These are phyloP conservation scores for Ailanthus altissimus DNA, from an alignment of 345 rosid genomes.

Conservation along the genomic window DNA sequence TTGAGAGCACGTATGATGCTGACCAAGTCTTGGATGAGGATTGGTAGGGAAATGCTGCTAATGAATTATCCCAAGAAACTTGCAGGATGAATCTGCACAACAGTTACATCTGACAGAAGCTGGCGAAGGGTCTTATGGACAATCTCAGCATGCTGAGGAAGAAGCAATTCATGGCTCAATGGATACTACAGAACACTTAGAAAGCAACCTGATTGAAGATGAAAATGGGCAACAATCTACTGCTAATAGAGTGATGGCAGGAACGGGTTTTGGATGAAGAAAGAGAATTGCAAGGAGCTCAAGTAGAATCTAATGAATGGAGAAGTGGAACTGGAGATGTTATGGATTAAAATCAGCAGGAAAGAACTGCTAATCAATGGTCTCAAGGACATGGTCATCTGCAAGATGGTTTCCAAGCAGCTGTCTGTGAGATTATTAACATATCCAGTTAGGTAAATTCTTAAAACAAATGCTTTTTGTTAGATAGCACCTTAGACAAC, in stretches of 20 bases:
- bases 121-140: slow-evolving; percentile 30
- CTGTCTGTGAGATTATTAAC: slow-evolving; percentile 15
- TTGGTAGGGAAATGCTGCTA: slow-evolving; percentile 28
- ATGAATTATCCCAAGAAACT: slow-evolving; percentile 31
- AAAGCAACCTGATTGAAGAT: slow-evolving; percentile 34
- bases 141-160: slow-evolving; percentile 35
- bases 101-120: slow-evolving; percentile 19
- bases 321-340: slow-evolving; percentile 41
- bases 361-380: slow-evolving; percentile 43
- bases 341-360: slow-evolving; percentile 35
- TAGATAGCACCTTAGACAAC: background rate
- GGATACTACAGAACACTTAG: slow-evolving; percentile 32
- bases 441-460: background rate
- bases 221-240: slow-evolving; percentile 33
- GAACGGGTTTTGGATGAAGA: slow-evolving; percentile 47
- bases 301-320: slow-evolving; percentile 43
- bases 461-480: background rate
- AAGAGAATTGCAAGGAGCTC: slow-evolving; percentile 39
- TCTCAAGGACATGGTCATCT: slow-evolving; percentile 34
- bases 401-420: slow-evolving; percentile 53
- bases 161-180: slow-evolving; percentile 22
- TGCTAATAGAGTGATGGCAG: slow-evolving; percentile 35
- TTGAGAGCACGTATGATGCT: slow-evolving; percentile 36
- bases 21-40: slow-evolving; percentile 36
- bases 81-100: slow-evolving; percentile 32